Conservation (phyloP, 169 alveolate genomes). For the Amoebophrya sp. region DNA sequence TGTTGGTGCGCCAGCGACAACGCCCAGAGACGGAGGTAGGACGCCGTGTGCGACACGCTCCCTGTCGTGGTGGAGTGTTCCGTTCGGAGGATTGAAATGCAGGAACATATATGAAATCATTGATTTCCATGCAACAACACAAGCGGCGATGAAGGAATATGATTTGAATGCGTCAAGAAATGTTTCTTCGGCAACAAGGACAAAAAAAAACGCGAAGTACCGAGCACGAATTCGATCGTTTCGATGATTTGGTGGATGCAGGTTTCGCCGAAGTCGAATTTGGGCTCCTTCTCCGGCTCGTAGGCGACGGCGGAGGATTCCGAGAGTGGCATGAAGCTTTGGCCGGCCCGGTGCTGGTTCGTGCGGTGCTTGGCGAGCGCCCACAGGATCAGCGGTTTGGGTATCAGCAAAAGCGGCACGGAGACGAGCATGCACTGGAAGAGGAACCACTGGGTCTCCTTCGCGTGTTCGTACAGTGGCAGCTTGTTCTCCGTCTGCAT, state of each 20-base stretch:
- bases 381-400: constrained; percentile 76
- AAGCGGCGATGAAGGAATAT: no score
- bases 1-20: constrained; percentile 97
- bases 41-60: constrained; percentile 95
- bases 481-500: constrained; percentile 61
- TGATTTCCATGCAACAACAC: no score
- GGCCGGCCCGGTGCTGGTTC: background rate
- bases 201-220: no score
- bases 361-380: background rate
- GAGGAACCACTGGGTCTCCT: constrained; percentile 61
- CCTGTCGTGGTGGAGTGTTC: background rate
- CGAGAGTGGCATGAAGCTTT: constrained; percentile 37
- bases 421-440: constrained; percentile 70
- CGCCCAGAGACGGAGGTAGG: constrained; percentile 98
- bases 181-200: no score
- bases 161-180: no score
- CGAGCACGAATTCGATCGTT: constrained; percentile 97
- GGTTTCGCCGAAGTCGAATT: constrained; percentile 54
- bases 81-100: no score
- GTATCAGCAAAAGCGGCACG: constrained; percentile 89
- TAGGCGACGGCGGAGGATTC: constrained; percentile 49
- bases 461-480: constrained; percentile 58
- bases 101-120: no score
- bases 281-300: constrained; percentile 48
- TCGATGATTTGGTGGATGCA: constrained; percentile 74